Evolutionary conservation across 148 eudicot genomes (phyloP), one percentile per base, ranked within the genome.

Genomic region (Selenicereus undatus): DNA sequence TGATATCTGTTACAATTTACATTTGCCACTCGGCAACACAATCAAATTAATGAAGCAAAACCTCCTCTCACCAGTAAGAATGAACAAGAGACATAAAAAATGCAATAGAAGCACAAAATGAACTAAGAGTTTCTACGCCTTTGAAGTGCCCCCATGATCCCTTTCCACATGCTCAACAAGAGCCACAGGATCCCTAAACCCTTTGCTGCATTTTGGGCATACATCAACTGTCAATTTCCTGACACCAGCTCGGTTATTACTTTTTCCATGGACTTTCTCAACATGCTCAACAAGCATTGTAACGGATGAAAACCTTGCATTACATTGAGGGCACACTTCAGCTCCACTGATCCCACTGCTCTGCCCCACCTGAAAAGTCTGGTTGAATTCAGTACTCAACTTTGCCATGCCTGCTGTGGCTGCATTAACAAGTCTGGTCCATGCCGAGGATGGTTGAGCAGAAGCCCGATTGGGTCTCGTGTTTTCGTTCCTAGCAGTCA

Each of bases 101-200:
- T 10, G 71, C 35, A n/a, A 66, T 66, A 32, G 30, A 64, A 26
- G 12, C 11, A 66, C 12, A 14, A 27, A 66, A 66, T 3, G 27
- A 11, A 1, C 1, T n/a, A 27, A 11, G 17, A 66, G 2, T 8
- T 66, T 76, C 83, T 90, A 89, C 72, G 86, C 89, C 87, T 86
- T 94, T 30, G 95, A 92, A 50, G 87, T 85, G 75, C 98, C 98
- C 39, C 87, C 85, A 81, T 95, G 97, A 29, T 93, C 97, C 84
- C 80, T 93, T 88, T 95, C 98, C 18, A 95, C 89, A 82, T 95
- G 98, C 84, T 93, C 90, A 36, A 95, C 98, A 54, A 95, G 91
- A 32, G 89, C 83, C 60, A 93, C 96, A 0, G 98, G 92, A 85
- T 91, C 97, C 32, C 90, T 88, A 78, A 95, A 95, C 65, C 97